phyloP scores from a whole-genome alignment of 495 filamentous ascomycete species.

The Melanomma pulvis-pyrius region DNA sequence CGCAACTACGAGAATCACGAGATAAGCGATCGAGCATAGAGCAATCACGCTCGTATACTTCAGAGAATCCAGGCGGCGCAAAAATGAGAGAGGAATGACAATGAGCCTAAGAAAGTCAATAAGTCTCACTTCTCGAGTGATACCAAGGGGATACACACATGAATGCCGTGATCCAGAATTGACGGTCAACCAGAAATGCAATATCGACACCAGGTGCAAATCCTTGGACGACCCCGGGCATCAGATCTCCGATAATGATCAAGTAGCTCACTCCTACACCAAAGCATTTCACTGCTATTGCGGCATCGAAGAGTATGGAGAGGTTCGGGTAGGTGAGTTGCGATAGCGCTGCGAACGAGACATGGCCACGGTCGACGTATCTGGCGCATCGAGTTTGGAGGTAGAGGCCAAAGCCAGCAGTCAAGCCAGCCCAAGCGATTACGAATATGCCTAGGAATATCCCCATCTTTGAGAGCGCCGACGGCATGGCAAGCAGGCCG shows the following conservation, averaged over 20 bases:
- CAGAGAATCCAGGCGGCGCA: conserved; percentile 86
- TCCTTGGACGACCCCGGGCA: conserved; percentile 89
- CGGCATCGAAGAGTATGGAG: conserved; percentile 90
- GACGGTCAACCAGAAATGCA: conserved; percentile 78
- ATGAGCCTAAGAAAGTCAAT: conserved; percentile 63
- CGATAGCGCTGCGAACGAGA: conserved; percentile 89
- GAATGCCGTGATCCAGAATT: conserved; percentile 98
- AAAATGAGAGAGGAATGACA: conserved; percentile 90
- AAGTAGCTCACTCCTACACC: conserved; percentile 95
- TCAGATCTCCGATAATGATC: conserved; percentile 97
- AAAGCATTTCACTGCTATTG: conserved; percentile 97
- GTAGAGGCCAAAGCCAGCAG: conserved; percentile 90
- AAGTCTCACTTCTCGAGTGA: neutral
- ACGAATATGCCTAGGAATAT: conserved; percentile 80
- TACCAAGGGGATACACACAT: conserved; percentile 61
- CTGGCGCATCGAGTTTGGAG: conserved; percentile 89
- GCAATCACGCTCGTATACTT: conserved; percentile 97
- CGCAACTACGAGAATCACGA: conserved; percentile 87
- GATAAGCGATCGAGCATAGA: conserved; percentile 87
- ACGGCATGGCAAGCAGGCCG: conserved; percentile 91
- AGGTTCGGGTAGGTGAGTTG: conserved; percentile 97
- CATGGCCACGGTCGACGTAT: conserved; percentile 82
- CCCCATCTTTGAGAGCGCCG: conserved; percentile 88
- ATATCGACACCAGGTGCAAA: conserved; percentile 64
- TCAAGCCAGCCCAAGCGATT: conserved; percentile 86